These are phyloP conservation scores for Camellia oleifera DNA, from an alignment of 179 eudicot species.

Conservation along the genomic window DNA sequence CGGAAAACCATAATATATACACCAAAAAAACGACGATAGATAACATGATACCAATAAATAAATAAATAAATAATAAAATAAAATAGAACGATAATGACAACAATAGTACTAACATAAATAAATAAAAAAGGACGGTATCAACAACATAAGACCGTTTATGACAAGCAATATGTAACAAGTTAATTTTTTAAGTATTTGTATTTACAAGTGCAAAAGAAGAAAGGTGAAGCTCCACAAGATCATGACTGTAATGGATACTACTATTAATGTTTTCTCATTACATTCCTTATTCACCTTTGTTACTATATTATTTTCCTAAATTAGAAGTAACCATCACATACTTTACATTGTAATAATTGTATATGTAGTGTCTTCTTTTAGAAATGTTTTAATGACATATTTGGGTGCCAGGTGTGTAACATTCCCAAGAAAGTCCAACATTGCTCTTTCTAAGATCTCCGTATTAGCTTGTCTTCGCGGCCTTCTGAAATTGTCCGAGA, in stretches of 20 bases:
- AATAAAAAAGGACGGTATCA: too few species aligned
- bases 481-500: background rate
- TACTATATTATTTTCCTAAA: background rate
- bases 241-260: background rate
- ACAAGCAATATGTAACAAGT: background rate
- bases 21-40: too few species aligned
- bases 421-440: background rate
- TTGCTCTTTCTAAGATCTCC: background rate
- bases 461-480: background rate
- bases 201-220: background rate
- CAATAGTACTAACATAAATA: too few species aligned
- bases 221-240: background rate
- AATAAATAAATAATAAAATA: too few species aligned
- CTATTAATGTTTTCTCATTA: background rate
- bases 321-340: background rate
- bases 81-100: too few species aligned
- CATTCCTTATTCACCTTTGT: background rate
- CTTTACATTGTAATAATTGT: background rate
- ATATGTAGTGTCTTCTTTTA: background rate
- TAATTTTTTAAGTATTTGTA: background rate
- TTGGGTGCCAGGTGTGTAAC: background rate
- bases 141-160: too few species aligned
- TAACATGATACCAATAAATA: too few species aligned
- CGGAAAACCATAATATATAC: too few species aligned
- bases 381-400: background rate